Percentiles rank a stretch among this genome's conserved stretches.
phyloP scores from a whole-genome alignment of 192 early-diverging fungal species.

The Backusella sp. region DNA sequence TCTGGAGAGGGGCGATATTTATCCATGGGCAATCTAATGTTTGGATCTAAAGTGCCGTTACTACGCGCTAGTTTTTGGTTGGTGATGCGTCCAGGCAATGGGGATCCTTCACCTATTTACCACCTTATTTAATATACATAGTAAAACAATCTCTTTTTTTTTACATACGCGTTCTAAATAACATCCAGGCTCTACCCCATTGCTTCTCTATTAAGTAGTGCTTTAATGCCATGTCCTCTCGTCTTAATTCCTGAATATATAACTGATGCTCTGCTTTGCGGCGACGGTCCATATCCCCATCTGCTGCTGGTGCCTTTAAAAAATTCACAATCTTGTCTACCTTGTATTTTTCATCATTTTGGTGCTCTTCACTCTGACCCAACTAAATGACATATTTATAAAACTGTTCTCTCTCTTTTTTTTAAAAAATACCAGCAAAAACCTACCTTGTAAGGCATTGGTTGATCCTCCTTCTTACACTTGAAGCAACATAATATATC shows the following conservation, averaged over 20 bases:
- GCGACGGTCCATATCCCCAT: constrained; percentile 7
- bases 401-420: neutral
- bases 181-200: constrained; percentile 34
- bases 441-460: neutral
- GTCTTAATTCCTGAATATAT: constrained; percentile 30
- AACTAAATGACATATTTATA: neutral
- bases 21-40: constrained; percentile 29
- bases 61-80: constrained; percentile 26
- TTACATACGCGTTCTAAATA: constrained; percentile 36
- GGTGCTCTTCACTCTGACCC: neutral
- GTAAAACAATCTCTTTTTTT: too few species aligned
- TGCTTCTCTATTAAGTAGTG: constrained; percentile 30
- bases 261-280: constrained; percentile 25
- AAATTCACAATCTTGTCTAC: neutral
- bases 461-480: constrained; percentile 12
- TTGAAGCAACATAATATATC: constrained; percentile 10
- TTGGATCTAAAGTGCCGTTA: constrained; percentile 30
- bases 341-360: constrained; percentile 6
- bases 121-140: neutral
- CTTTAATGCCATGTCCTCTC: constrained; percentile 30
- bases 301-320: neutral
- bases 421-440: neutral
- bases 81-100: constrained; percentile 30
- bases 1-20: constrained; percentile 35
- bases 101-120: constrained; percentile 29